Conservation (phyloP, 1,284 basidiomycete genomes). For the Ceratobasidium sp. region DNA sequence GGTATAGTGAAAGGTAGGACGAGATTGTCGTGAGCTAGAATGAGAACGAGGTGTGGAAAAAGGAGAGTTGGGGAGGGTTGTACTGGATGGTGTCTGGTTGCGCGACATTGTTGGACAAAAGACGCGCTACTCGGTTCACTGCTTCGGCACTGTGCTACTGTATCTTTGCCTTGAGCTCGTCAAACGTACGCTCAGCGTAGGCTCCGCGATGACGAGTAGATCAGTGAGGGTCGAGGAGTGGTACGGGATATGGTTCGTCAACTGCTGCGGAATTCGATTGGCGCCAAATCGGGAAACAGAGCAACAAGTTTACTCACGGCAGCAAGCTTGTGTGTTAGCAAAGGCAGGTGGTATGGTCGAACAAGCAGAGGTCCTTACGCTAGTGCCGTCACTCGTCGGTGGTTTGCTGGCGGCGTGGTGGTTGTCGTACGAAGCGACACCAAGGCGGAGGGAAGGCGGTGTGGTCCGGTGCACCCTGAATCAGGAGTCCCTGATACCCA, state of each 20-base stretch:
- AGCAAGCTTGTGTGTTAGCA: not conserved
- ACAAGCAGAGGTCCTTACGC: not conserved
- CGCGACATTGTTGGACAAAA: conserved; percentile 32
- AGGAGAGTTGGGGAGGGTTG: conserved; percentile 21
- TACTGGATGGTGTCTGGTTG: conserved; percentile 25
- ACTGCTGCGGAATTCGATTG: conserved; percentile 28
- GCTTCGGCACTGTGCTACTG: not conserved
- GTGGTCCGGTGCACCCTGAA: conserved; percentile 29
- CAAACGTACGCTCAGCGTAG: not conserved
- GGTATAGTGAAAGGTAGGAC: conserved; percentile 31
- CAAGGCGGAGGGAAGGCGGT: conserved; percentile 18
- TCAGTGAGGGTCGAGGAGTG: conserved; percentile 4
- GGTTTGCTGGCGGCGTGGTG: conserved; percentile 13
- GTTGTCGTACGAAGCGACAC: conserved; percentile 8
- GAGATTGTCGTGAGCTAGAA: conserved; percentile 33
- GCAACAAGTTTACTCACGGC: not conserved
- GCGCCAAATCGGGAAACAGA: not conserved
- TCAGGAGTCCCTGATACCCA: conserved; percentile 2
- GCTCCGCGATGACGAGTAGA: not conserved
- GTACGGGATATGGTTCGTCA: conserved; percentile 17
- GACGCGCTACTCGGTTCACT: not conserved
- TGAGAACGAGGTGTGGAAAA: conserved; percentile 10
- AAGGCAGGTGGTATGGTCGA: not conserved
- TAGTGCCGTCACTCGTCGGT: not conserved
- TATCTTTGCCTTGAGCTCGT: not conserved